Percentiles rank a stretch among this genome's conserved stretches.
Evolutionary conservation across 2,329 filamentous ascomycete species (phyloP).

Genomic region (Ascosphaera pollenicola): DNA sequence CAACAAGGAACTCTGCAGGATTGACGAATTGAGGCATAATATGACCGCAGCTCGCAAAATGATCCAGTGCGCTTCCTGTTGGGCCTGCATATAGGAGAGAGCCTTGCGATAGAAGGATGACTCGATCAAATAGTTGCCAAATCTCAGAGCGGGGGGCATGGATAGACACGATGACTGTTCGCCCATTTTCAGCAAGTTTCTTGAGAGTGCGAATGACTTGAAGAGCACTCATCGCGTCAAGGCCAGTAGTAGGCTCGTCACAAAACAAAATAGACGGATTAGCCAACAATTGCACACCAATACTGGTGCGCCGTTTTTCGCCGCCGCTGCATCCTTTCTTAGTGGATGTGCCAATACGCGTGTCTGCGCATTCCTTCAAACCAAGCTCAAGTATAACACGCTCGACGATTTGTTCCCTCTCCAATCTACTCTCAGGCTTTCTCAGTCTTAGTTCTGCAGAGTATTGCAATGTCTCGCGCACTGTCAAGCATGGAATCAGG

Average conservation of each 20-base stretch:
- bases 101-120: slow-evolving; percentile 46
- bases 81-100: slow-evolving; percentile 45
- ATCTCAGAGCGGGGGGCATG: slow-evolving; percentile 63
- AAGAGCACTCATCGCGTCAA: slow-evolving; percentile 57
- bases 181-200: slow-evolving; percentile 40
- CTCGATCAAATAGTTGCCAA: slow-evolving; percentile 52
- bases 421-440: slow-evolving; percentile 33
- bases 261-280: slow-evolving; percentile 60
- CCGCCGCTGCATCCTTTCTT: slow-evolving; percentile 60
- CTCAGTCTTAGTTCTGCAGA: slow-evolving; percentile 50
- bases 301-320: slow-evolving; percentile 54
- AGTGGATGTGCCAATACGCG: slow-evolving; percentile 45
- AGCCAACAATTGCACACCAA: slow-evolving; percentile 57
- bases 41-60: slow-evolving; percentile 40
- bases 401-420: slow-evolving; percentile 44
- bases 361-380: slow-evolving; percentile 56
- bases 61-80: slow-evolving; percentile 33
- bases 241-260: slow-evolving; percentile 54
- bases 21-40: slow-evolving; percentile 50
- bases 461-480: slow-evolving; percentile 52
- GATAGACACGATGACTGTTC: slow-evolving; percentile 52
- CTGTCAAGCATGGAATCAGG: slow-evolving; percentile 48
- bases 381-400: slow-evolving; percentile 56
- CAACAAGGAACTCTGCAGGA: slow-evolving; percentile 55
- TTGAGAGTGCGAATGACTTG: slow-evolving; percentile 52